These are phyloP conservation scores for Globisporangium yorkense DNA, from an alignment of 352 stramenopile species.

Conservation along the genomic window DNA sequence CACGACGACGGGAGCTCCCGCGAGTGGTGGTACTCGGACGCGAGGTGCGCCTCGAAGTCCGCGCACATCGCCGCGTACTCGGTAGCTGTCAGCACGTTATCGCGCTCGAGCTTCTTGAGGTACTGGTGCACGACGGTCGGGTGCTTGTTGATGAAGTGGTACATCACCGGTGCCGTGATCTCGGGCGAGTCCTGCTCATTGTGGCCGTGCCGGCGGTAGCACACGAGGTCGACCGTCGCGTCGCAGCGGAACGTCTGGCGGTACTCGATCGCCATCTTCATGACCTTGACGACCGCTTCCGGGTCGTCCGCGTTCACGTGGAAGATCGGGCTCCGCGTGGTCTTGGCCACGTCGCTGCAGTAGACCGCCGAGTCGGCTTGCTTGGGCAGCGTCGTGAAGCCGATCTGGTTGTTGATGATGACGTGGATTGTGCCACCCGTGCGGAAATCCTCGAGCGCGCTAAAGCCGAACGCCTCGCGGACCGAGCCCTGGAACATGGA, in stretches of 20 bases:
- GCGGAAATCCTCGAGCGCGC: slow-evolving; percentile 90
- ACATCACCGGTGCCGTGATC: slow-evolving; percentile 89
- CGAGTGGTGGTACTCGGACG: slow-evolving; percentile 69
- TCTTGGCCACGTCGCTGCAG: slow-evolving; percentile 97
- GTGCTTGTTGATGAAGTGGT: slow-evolving; percentile 86
- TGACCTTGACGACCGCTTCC: slow-evolving; percentile 87
- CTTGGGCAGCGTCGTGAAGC: slow-evolving; percentile 98
- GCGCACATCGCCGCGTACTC: slow-evolving; percentile 49
- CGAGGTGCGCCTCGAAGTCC: slow-evolving; percentile 59
- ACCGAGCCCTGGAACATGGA: slow-evolving; percentile 70
- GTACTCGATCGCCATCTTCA: slow-evolving; percentile 91
- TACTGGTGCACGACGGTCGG: slow-evolving; percentile 78
- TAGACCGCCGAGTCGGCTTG: slow-evolving; percentile 96
- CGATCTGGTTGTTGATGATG: slow-evolving; percentile 99
- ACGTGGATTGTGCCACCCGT: slow-evolving; percentile 98
- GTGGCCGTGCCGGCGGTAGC: slow-evolving; percentile 98
- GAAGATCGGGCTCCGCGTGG: slow-evolving; percentile 92
- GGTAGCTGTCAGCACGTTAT: slow-evolving; percentile 39
- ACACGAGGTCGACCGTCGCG: slow-evolving; percentile 98
- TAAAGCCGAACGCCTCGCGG: slow-evolving; percentile 79
- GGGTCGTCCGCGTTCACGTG: slow-evolving; percentile 98
- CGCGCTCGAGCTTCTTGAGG: slow-evolving; percentile 53
- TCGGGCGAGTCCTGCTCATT: slow-evolving; percentile 94
- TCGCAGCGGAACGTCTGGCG: slow-evolving; percentile 92
- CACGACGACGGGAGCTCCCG: slow-evolving; percentile 63